These are phyloP conservation scores for Terfezia boudieri DNA, from an alignment of 495 filamentous ascomycete genomes.

Conservation along the genomic window DNA sequence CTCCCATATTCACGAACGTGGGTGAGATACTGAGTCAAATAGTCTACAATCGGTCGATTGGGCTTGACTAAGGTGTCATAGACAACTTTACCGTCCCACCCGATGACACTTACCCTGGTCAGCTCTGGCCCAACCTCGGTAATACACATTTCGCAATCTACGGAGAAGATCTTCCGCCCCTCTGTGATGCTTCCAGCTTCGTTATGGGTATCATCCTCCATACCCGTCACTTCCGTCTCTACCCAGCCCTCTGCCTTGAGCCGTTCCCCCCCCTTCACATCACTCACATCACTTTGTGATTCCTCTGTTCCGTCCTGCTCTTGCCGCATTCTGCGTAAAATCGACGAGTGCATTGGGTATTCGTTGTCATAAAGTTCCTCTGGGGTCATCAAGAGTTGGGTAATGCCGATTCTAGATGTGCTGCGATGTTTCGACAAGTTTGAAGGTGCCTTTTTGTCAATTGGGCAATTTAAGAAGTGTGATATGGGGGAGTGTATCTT, in stretches of 20 bases:
- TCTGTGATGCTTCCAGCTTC: conserved; percentile 62
- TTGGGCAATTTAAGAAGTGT: conserved; percentile 48
- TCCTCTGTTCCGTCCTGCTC: conserved; percentile 2
- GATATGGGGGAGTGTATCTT: conserved; percentile 67
- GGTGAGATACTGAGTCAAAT: conserved; percentile 44
- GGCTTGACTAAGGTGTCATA: conserved; percentile 88
- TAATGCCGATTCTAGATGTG: conserved; percentile 53
- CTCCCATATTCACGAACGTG: background rate
- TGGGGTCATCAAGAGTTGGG: conserved; percentile 43
- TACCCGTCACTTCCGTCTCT: conserved; percentile 42
- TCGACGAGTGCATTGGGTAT: conserved; percentile 57
- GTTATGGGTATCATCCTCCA: conserved; percentile 49
- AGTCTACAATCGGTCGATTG: conserved; percentile 59
- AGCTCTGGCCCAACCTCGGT: conserved; percentile 55
- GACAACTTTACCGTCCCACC: conserved; percentile 63
- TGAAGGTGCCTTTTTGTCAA: conserved; percentile 26
- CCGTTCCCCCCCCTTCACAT: conserved; percentile 21
- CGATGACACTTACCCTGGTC: conserved; percentile 63
- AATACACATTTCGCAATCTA: conserved; percentile 95
- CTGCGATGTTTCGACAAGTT: conserved; percentile 36
- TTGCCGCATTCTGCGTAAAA: conserved; percentile 15
- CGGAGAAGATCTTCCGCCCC: conserved; percentile 54
- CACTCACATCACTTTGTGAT: conserved; percentile 18
- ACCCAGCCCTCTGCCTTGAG: conserved; percentile 50
- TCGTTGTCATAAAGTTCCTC: conserved; percentile 63